A percentile compares a stretch with the other conserved stretches of the same genome.
These are phyloP conservation scores for Saccharomyces jurei DNA, from an alignment of 805 yeast genomes.

Conservation along the genomic window DNA sequence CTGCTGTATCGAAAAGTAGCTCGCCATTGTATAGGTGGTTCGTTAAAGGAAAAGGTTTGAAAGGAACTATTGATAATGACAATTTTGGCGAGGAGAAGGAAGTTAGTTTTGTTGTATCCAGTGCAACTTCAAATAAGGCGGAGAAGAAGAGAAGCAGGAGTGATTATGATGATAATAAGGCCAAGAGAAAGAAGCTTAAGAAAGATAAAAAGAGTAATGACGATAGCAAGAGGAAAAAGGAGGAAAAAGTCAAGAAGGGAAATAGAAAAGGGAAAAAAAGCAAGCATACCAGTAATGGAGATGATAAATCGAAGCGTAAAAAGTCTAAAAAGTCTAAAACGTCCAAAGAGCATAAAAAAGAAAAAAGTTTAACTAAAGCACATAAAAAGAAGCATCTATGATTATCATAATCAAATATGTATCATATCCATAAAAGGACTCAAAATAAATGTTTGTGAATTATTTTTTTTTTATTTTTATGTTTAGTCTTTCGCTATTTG, in stretches of 20 bases:
- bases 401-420: neutral
- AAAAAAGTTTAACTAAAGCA: slow-evolving; percentile 26
- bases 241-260: slow-evolving; percentile 6
- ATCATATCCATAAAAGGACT: neutral
- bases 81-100: slow-evolving; percentile 10
- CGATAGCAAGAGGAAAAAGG: slow-evolving; percentile 3
- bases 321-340: slow-evolving; percentile 19
- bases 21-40: slow-evolving; percentile 82
- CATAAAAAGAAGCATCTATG: slow-evolving; percentile 13
- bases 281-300: slow-evolving; percentile 17
- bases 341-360: slow-evolving; percentile 20
- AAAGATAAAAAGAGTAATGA: slow-evolving; percentile 9
- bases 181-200: slow-evolving; percentile 12
- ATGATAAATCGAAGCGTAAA: slow-evolving; percentile 15
- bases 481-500: neutral
- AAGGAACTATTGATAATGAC: slow-evolving; percentile 61
- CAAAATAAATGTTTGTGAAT: neutral
- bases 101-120: slow-evolving; percentile 4
- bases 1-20: slow-evolving; percentile 40
- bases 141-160: slow-evolving; percentile 11
- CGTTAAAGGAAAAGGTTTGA: slow-evolving; percentile 76
- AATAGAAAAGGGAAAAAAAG: slow-evolving; percentile 13
- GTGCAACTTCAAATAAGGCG: slow-evolving; percentile 1
- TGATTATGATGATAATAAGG: slow-evolving; percentile 10
- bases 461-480: neutral